Percentiles rank a stretch among this genome's conserved stretches.
Conservation (phyloP, 768 basidiomycete species). For the Scleroderma bovista region DNA sequence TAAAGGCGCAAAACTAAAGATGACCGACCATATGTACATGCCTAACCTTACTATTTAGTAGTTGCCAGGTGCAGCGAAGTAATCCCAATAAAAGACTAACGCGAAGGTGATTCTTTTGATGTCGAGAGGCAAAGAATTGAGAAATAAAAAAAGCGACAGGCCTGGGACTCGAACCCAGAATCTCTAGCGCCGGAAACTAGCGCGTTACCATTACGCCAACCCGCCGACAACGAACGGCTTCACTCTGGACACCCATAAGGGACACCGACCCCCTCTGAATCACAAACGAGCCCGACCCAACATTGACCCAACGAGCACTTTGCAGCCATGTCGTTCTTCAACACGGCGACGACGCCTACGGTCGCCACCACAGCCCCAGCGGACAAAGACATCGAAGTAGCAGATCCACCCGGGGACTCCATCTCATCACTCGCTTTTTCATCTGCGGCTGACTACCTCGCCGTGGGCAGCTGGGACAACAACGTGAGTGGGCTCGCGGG, state of each 20-base stretch:
- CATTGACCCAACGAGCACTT: background rate
- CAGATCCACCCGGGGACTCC: constrained; percentile 79
- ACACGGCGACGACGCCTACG: constrained; percentile 24
- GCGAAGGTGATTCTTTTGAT: too few species aligned
- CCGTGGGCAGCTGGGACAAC: constrained; percentile 93
- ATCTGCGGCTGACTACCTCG: constrained; percentile 80
- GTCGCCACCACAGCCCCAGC: constrained; percentile 32
- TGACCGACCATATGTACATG: too few species aligned
- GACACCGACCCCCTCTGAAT: too few species aligned
- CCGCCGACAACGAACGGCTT: constrained; percentile 29
- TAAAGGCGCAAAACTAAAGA: too few species aligned
- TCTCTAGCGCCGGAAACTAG: constrained; percentile 61
- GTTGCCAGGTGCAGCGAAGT: too few species aligned
- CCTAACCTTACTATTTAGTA: too few species aligned
- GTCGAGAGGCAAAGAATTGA: too few species aligned
- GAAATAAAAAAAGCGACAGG: constrained; percentile 38
- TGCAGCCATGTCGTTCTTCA: constrained; percentile 40
- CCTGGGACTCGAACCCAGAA: constrained; percentile 62
- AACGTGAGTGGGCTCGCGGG: constrained; percentile 47
- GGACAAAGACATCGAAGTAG: constrained; percentile 78
- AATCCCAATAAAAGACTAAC: too few species aligned
- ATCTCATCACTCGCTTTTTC: constrained; percentile 85
- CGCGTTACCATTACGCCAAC: constrained; percentile 64
- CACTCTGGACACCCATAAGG: too few species aligned
- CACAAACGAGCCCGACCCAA: background rate